A percentile compares a stretch with the other conserved stretches of the same genome.
phyloP scores from a whole-genome alignment of 352 stramenopile genomes.

The Phytophthora melonis region DNA sequence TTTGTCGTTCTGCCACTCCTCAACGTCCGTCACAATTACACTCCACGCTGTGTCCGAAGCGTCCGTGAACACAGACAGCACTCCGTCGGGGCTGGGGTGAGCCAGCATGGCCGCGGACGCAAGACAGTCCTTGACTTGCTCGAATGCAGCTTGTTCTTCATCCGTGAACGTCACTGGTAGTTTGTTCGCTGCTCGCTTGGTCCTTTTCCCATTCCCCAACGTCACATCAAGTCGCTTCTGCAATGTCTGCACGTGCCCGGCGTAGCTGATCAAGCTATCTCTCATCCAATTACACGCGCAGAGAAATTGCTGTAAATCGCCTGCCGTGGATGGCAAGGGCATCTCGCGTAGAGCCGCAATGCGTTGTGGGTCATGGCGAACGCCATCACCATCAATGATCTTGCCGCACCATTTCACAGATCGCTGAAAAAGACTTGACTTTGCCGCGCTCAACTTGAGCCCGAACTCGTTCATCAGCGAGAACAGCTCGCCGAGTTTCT shows the following conservation, averaged over 20 bases:
- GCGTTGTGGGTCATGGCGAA: conserved; percentile 7
- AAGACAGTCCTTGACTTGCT: conserved; percentile 1
- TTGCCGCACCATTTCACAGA: conserved; percentile 34
- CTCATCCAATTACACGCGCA: conserved; percentile 16
- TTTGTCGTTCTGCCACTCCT: background rate
- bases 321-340: conserved; percentile 6
- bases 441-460: conserved; percentile 37
- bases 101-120: background rate
- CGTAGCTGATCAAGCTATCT: conserved; percentile 12
- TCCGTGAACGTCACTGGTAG: conserved; percentile 5
- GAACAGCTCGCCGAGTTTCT: conserved; percentile 31
- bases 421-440: conserved; percentile 29
- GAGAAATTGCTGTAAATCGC: conserved; percentile 15
- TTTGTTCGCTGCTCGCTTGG: conserved; percentile 1
- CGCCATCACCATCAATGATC: conserved; percentile 13
- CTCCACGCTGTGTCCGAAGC: background rate
- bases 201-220: conserved; percentile 5
- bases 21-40: conserved; percentile 9
- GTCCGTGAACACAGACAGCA: conserved; percentile 6
- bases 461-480: conserved; percentile 24
- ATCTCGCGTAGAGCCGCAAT: conserved; percentile 4
- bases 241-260: background rate
- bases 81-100: conserved; percentile 4
- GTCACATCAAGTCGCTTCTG: conserved; percentile 8
- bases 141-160: conserved; percentile 1